Evolutionary conservation across 768 basidiomycete genomes (phyloP).

Genomic region (Mrakia frigida): DNA sequence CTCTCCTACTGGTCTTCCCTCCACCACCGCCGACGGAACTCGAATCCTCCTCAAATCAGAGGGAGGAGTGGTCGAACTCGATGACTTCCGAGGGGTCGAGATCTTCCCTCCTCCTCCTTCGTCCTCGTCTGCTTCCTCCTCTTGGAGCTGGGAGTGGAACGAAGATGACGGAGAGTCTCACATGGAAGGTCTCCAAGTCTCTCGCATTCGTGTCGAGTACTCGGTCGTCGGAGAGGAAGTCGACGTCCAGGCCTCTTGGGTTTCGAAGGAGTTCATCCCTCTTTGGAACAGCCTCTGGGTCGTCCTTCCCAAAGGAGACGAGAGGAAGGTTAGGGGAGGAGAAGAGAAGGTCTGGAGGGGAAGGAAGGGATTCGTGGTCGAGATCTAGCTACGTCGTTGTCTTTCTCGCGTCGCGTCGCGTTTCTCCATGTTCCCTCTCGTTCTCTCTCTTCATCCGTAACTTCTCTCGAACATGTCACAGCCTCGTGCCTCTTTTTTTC

Average conservation of each 20-base stretch:
- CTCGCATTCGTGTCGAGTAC: slow-evolving; percentile 34
- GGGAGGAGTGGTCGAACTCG: slow-evolving; percentile 42
- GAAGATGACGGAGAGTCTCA: slow-evolving; percentile 42
- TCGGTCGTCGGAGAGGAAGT: slow-evolving; percentile 32
- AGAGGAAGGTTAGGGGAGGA: slow-evolving; percentile 36
- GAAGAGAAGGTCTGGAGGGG: neutral
- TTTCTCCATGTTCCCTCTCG: neutral
- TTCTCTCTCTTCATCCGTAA: slow-evolving; percentile 18
- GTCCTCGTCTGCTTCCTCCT: neutral
- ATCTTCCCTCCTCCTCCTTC: slow-evolving; percentile 39
- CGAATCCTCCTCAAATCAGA: slow-evolving; percentile 37
- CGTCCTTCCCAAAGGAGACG: slow-evolving; percentile 39
- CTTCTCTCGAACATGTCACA: too few relatives aligned
- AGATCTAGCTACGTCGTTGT: neutral
- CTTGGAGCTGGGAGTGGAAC: slow-evolving; percentile 38
- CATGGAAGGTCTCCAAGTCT: slow-evolving; percentile 1
- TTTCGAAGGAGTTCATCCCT: slow-evolving; percentile 37
- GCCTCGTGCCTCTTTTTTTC: too few relatives aligned
- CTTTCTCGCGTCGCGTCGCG: neutral
- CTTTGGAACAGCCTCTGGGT: slow-evolving; percentile 40
- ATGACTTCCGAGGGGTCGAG: slow-evolving; percentile 43
- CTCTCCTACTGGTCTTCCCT: slow-evolving; percentile 34
- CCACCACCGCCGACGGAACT: slow-evolving; percentile 40
- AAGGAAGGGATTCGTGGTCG: neutral
- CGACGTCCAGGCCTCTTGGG: slow-evolving; percentile 35